Percentiles rank a stretch among this genome's conserved stretches.
Evolutionary conservation across 768 basidiomycete species (phyloP).

Genomic region (Mycena pura): DNA sequence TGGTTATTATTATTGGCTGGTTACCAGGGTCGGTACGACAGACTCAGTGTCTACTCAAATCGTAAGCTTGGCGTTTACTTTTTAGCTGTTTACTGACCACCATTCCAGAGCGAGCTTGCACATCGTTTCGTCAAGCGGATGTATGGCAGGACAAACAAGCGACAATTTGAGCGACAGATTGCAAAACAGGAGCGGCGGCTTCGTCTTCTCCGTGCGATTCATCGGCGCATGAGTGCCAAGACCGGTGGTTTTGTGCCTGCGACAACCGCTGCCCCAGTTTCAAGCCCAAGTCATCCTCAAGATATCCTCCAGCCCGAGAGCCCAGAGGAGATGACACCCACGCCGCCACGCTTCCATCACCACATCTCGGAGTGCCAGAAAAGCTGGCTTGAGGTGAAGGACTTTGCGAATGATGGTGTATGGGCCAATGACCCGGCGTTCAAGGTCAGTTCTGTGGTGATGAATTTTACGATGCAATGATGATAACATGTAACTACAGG

Average conservation of each 20-base stretch:
- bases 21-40: constrained; percentile 29
- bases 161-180: constrained; percentile 32
- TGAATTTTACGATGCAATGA: not conserved
- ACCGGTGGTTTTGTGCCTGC: not conserved
- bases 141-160: constrained; percentile 39
- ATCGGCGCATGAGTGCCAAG: not conserved
- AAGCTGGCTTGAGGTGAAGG: constrained; percentile 1
- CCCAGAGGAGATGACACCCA: constrained; percentile 21
- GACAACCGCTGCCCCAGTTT: not conserved
- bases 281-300: not conserved
- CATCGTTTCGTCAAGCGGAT: constrained; percentile 40
- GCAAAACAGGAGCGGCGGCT: constrained; percentile 20
- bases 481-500: not conserved
- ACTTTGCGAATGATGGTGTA: not conserved
- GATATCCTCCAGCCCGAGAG: constrained; percentile 2
- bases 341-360: constrained; percentile 22
- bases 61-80: constrained; percentile 11
- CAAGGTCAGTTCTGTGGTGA: too few species aligned
- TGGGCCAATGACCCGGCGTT: constrained; percentile 34
- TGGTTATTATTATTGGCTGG: constrained; percentile 32
- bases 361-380: constrained; percentile 31
- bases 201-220: constrained; percentile 18
- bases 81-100: not conserved
- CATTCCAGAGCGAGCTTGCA: constrained; percentile 42
- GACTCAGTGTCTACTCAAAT: constrained; percentile 37